A percentile compares a stretch with the other conserved stretches of the same genome.
phyloP scores from a whole-genome alignment of 352 stramenopile species.

The Lagenidium giganteum region DNA sequence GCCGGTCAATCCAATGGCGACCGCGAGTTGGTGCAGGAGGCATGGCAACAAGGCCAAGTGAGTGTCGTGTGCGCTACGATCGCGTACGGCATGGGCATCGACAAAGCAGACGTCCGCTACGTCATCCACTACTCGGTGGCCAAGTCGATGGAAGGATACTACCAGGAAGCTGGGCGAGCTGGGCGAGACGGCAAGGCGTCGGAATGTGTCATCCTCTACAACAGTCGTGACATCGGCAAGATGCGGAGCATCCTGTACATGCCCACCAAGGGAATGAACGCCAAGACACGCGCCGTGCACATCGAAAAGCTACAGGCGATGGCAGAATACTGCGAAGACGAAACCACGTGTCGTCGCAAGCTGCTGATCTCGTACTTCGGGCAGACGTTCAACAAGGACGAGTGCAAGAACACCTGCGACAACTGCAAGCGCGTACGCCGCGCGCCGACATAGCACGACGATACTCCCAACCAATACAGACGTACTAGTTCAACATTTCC shows the following conservation, averaged over 20 bases:
- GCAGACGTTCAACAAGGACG: slow-evolving; percentile 40
- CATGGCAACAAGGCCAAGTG: slow-evolving; percentile 68
- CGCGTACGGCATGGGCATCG: slow-evolving; percentile 92
- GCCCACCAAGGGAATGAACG: slow-evolving; percentile 61
- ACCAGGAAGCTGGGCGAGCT: slow-evolving; percentile 94
- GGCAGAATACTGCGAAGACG: slow-evolving; percentile 60
- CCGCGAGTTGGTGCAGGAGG: slow-evolving; percentile 73
- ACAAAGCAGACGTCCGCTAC: slow-evolving; percentile 90
- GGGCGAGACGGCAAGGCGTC: slow-evolving; percentile 91
- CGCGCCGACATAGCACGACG: background rate
- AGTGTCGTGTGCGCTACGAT: slow-evolving; percentile 93
- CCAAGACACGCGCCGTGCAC: slow-evolving; percentile 46
- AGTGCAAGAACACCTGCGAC: slow-evolving; percentile 43
- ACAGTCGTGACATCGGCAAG: slow-evolving; percentile 55
- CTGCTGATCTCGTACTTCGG: slow-evolving; percentile 63
- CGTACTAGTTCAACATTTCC: too few species aligned
- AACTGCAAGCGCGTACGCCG: slow-evolving; percentile 37
- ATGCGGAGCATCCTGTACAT: slow-evolving; percentile 65
- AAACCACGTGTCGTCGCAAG: slow-evolving; percentile 49
- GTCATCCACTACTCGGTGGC: slow-evolving; percentile 87
- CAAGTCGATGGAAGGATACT: slow-evolving; percentile 95
- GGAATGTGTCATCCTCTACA: slow-evolving; percentile 88
- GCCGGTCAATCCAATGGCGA: slow-evolving; percentile 76
- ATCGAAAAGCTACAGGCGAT: slow-evolving; percentile 61
- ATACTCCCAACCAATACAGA: too few species aligned